phyloP scores from a whole-genome alignment of 2,329 filamentous ascomycete genomes.

The Aspergillus fumigatiaffinis region DNA sequence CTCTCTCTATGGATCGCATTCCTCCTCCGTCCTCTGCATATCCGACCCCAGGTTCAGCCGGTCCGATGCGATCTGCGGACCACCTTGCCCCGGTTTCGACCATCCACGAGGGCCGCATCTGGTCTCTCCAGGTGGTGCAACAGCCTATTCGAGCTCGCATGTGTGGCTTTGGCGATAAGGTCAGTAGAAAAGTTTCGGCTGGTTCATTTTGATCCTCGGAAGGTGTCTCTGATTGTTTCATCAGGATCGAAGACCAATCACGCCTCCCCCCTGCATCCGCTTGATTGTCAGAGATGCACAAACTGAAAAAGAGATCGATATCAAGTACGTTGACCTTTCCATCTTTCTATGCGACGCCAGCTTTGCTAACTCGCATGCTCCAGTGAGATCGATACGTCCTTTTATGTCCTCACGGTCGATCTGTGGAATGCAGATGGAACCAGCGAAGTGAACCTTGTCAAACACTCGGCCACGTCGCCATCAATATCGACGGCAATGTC shows the following conservation, averaged over 20 bases:
- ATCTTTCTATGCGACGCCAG: neutral
- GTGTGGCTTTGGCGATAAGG: slow-evolving; percentile 99
- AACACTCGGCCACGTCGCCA: slow-evolving; percentile 62
- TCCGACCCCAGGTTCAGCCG: slow-evolving; percentile 31
- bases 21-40: slow-evolving; percentile 32
- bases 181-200: slow-evolving; percentile 34
- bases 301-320: slow-evolving; percentile 77
- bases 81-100: slow-evolving; percentile 39
- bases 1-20: slow-evolving; percentile 40
- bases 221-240: neutral
- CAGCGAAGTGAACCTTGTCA: slow-evolving; percentile 65
- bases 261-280: slow-evolving; percentile 86
- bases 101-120: slow-evolving; percentile 42
- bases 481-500: slow-evolving; percentile 79
- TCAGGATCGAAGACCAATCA: slow-evolving; percentile 90
- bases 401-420: slow-evolving; percentile 66
- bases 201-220: neutral
- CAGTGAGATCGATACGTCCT: slow-evolving; percentile 66
- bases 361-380: slow-evolving; percentile 25
- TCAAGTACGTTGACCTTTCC: slow-evolving; percentile 58
- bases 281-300: slow-evolving; percentile 71
- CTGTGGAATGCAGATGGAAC: slow-evolving; percentile 61
- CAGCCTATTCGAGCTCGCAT: slow-evolving; percentile 91
- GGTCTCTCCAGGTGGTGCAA: slow-evolving; percentile 75
- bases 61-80: slow-evolving; percentile 28